phyloP scores from a whole-genome alignment of 306 rosid genomes.

The Ceratonia siliqua region DNA sequence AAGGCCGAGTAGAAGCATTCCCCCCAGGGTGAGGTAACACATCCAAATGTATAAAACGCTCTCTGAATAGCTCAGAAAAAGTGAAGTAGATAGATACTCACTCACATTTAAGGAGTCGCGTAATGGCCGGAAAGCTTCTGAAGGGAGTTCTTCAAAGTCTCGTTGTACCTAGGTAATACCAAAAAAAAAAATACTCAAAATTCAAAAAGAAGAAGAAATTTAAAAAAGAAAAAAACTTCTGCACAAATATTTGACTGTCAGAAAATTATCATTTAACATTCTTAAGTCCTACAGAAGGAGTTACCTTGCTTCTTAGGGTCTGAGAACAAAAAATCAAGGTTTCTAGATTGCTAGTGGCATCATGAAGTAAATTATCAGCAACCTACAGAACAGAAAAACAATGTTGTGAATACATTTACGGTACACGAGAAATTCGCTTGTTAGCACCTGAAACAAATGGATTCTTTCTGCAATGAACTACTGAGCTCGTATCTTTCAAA shows the following conservation, averaged over 20 bases:
- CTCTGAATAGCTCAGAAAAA: slow-evolving; percentile 9
- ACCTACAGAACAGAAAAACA: slow-evolving; percentile 54
- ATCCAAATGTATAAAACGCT: slow-evolving; percentile 13
- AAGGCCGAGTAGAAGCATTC: not conserved
- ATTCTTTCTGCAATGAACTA: slow-evolving; percentile 10
- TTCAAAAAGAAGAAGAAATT: slow-evolving; percentile 25
- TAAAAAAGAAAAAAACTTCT: slow-evolving; percentile 11
- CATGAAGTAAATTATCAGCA: slow-evolving; percentile 97
- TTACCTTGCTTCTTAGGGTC: slow-evolving; percentile 98
- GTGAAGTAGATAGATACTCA: slow-evolving; percentile 35
- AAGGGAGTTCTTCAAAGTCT: slow-evolving; percentile 95
- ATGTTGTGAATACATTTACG: not conserved
- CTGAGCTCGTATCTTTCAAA: slow-evolving; percentile 3
- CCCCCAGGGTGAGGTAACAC: not conserved
- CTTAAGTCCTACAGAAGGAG: not conserved
- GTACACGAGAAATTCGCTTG: not conserved
- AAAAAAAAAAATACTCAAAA: slow-evolving; percentile 35
- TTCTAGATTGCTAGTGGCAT: slow-evolving; percentile 89
- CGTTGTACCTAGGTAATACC: slow-evolving; percentile 72
- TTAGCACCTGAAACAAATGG: not conserved
- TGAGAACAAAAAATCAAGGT: slow-evolving; percentile 97
- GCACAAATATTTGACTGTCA: slow-evolving; percentile 10
- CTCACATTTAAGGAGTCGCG: slow-evolving; percentile 99
- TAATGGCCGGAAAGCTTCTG: slow-evolving; percentile 89
- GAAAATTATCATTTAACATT: slow-evolving; percentile 16